phyloP scores from a whole-genome alignment of 1,139 yeast species.

The Hyphopichia wangnamkhiaoensis region DNA sequence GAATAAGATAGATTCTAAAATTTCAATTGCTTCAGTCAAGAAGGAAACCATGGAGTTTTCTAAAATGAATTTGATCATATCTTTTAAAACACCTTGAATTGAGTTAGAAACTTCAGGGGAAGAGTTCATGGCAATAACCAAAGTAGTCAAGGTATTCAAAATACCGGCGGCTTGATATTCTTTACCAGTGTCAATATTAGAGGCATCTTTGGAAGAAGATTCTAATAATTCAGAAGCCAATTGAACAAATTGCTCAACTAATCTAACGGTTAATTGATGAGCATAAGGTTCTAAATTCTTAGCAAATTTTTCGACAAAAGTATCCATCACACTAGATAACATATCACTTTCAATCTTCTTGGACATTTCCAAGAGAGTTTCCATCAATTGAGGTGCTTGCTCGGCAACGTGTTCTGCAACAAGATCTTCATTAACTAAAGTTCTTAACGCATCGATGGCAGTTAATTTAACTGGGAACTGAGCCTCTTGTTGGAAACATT shows the following conservation, averaged over 20 bases:
- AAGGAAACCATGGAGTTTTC: conserved; percentile 51
- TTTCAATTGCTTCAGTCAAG: conserved; percentile 49
- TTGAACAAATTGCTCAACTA: conserved; percentile 48
- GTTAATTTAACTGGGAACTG: conserved; percentile 54
- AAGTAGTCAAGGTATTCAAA: conserved; percentile 51
- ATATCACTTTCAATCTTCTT: conserved; percentile 54
- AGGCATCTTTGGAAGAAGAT: conserved; percentile 22
- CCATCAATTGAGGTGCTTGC: conserved; percentile 56
- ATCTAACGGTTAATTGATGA: conserved; percentile 46
- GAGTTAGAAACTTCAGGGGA: conserved; percentile 46
- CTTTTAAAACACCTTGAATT: conserved; percentile 41
- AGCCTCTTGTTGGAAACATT: conserved; percentile 42
- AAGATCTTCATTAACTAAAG: conserved; percentile 48
- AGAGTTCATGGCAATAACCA: conserved; percentile 52
- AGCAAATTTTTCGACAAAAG: conserved; percentile 55
- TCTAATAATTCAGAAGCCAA: conserved; percentile 48
- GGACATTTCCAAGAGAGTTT: conserved; percentile 51
- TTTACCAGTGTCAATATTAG: conserved; percentile 39
- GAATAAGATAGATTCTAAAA: conserved; percentile 49
- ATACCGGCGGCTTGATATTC: conserved; percentile 57
- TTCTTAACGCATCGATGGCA: conserved; percentile 55
- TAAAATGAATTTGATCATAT: conserved; percentile 45
- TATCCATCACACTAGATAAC: conserved; percentile 56
- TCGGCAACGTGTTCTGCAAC: conserved; percentile 49
- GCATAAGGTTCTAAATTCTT: conserved; percentile 58